These are phyloP conservation scores for Mychonastes homosphaera DNA, from an alignment of 139 green algal species.

Conservation along the genomic window DNA sequence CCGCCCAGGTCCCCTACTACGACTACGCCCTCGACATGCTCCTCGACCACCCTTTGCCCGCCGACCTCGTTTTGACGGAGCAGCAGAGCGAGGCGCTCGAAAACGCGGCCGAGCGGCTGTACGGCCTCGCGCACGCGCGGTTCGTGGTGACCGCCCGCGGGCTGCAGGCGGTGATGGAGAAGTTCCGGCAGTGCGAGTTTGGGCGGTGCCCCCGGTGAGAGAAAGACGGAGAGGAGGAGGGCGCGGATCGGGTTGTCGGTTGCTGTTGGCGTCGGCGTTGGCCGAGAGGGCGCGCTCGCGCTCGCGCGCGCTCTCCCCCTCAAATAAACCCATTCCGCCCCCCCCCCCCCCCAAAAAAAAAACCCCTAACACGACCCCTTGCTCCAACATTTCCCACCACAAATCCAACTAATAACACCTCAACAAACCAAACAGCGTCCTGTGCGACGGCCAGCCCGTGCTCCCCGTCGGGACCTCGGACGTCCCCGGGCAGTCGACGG, in stretches of 20 bases:
- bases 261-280: no score
- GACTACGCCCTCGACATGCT: slow-evolving; percentile 93
- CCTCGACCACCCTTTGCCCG: slow-evolving; percentile 69
- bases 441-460: slow-evolving; percentile 83
- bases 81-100: slow-evolving; percentile 76
- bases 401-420: no score
- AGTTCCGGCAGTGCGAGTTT: slow-evolving; percentile 88
- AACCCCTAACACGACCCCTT: background rate
- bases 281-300: no score
- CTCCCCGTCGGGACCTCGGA: slow-evolving; percentile 83
- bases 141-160: slow-evolving; percentile 83
- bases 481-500: slow-evolving; percentile 75
- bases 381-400: background rate
- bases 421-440: no score
- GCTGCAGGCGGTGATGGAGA: slow-evolving; percentile 76
- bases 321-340: no score
- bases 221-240: no score
- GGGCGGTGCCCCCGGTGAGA: slow-evolving; percentile 68
- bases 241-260: background rate
- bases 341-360: background rate
- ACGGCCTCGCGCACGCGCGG: slow-evolving; percentile 87
- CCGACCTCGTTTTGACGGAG: slow-evolving; percentile 57
- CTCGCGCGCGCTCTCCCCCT: background rate
- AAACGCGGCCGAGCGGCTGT: slow-evolving; percentile 82
- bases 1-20: slow-evolving; percentile 85